phyloP scores from a whole-genome alignment of 805 yeast species.

The Saccharomycopsis fermentans region DNA sequence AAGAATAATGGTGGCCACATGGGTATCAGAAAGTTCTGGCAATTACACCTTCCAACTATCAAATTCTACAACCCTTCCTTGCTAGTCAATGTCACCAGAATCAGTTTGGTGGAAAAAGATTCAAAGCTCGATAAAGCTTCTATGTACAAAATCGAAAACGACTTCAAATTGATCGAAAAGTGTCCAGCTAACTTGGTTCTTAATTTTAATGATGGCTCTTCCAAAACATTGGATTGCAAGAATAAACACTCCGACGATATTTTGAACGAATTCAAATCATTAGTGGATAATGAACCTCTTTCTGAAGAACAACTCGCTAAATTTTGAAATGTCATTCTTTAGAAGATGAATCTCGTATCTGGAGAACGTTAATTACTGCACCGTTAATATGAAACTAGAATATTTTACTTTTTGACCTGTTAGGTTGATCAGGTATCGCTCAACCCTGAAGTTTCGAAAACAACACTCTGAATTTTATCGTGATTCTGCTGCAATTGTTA shows the following conservation, averaged over 20 bases:
- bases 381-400: too few species aligned
- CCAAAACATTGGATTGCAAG: slow-evolving; percentile 33
- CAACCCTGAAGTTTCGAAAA: too few species aligned
- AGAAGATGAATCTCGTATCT: too few species aligned
- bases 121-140: slow-evolving; percentile 21
- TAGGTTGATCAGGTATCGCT: too few species aligned
- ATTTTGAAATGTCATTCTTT: not conserved
- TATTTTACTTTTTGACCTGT: too few species aligned
- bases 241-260: slow-evolving; percentile 30
- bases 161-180: slow-evolving; percentile 21
- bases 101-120: slow-evolving; percentile 20
- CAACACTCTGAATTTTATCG: too few species aligned
- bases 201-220: slow-evolving; percentile 21
- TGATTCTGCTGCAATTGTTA: too few species aligned
- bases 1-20: slow-evolving; percentile 32
- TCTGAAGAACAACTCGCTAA: not conserved
- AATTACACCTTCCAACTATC: slow-evolving; percentile 40
- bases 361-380: too few species aligned
- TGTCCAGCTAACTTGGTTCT: slow-evolving; percentile 34
- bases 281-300: not conserved
- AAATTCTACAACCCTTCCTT: slow-evolving; percentile 44
- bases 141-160: slow-evolving; percentile 28
- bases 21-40: slow-evolving; percentile 48
- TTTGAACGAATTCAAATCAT: slow-evolving; percentile 27
- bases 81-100: slow-evolving; percentile 36